Evolutionary conservation across 345 rosid genomes (phyloP), one percentile per base, ranked within the genome.

Genomic region (Theobroma cacao): DNA sequence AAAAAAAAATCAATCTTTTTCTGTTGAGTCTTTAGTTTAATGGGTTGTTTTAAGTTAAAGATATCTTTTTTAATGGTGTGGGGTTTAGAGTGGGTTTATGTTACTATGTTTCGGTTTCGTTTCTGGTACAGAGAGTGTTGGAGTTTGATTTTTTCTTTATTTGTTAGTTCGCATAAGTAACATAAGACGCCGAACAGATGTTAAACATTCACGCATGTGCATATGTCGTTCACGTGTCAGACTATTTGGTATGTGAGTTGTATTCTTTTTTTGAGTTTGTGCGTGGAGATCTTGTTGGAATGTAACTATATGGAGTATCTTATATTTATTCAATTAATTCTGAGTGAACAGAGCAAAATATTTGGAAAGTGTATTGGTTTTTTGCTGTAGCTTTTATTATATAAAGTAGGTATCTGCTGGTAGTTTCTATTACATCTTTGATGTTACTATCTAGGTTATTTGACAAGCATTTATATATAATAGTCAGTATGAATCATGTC

Each of bases 21-120:
- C 36, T 36, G 20, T 38, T 74, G 28, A 17, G 41, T 70, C 28
- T 72, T 72, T 18, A 72, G 43, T 74, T 58, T 56, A 40, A 74
- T 56, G 48, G 12, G 62, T 72, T n/a, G 18, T 53, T 18, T 52
- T 5, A 28, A 18, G 5, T 24, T 53, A 1, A 36, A 55, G 22
- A 13, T 73, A n/a, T 22, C 31, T 4, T 11, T 71, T 33, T 28
- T 14, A 48, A 30, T 30, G 40, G 55, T 34, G 33, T 7, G 43
- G 47, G 24, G 34, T 20, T 24, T 47, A 15, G 22, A 24, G 33
- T 47, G 40, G 59, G 14, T 28, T 40, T 67, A 67, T 11, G 30
- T 65, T 65, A n/a, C 47, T 43, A 69, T 69, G n/a, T n/a, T 69
- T 26, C 20, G 13, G 22, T 47, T 71, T 50, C 60, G 18, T 31